These are phyloP conservation scores for Primulina huaijiensis DNA, from an alignment of 257 asterid genomes.

Conservation along the genomic window DNA sequence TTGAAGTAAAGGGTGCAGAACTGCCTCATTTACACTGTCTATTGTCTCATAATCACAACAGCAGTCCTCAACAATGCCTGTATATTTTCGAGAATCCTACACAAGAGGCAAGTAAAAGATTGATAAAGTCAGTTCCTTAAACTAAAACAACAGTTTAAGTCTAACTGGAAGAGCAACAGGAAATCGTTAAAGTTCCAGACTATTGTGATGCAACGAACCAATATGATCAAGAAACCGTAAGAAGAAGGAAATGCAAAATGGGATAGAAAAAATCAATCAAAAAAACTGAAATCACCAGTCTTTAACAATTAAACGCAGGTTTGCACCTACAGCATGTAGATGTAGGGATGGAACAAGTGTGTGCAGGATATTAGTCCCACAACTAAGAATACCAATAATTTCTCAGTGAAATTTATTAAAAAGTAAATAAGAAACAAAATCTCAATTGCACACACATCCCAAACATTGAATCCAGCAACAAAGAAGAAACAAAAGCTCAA, in stretches of 20 bases:
- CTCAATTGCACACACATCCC: not conserved
- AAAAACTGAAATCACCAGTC: too few relatives aligned
- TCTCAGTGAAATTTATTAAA: not conserved
- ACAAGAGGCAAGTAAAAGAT: slow-evolving; percentile 30
- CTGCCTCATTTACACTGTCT: slow-evolving; percentile 72
- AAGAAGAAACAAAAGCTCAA: slow-evolving; percentile 13
- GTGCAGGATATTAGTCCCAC: too few relatives aligned
- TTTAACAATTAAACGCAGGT: not conserved
- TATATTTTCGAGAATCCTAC: slow-evolving; percentile 85
- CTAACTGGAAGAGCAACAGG: not conserved
- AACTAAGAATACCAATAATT: not conserved
- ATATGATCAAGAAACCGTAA: slow-evolving; percentile 11
- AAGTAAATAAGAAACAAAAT: too few relatives aligned
- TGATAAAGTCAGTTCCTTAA: slow-evolving; percentile 7
- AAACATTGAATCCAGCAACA: not conserved
- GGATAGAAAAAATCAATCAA: too few relatives aligned
- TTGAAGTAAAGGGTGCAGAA: slow-evolving; percentile 81
- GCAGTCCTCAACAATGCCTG: slow-evolving; percentile 91
- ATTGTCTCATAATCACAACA: slow-evolving; percentile 98
- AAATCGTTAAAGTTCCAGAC: not conserved
- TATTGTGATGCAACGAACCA: not conserved
- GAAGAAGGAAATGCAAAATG: not conserved
- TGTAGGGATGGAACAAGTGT: too few relatives aligned
- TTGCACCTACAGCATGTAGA: not conserved
- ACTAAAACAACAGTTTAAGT: slow-evolving; percentile 7